These are phyloP conservation scores for Aquilaria malaccensis DNA, from an alignment of 345 rosid genomes.

Conservation along the genomic window DNA sequence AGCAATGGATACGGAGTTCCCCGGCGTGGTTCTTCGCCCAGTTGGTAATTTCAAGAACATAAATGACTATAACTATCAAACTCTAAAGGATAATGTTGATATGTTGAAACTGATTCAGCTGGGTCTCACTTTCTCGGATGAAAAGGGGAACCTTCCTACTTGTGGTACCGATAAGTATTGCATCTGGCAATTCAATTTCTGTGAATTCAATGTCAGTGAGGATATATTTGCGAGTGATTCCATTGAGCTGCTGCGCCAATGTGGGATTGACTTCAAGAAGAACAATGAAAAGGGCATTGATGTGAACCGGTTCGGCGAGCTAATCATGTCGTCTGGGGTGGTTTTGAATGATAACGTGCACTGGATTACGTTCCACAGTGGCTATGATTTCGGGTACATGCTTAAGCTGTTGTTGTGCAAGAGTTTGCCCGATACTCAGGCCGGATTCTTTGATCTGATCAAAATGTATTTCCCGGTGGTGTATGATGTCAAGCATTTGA, in stretches of 20 bases:
- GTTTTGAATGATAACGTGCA: slow-evolving; percentile 59
- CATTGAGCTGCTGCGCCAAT: slow-evolving; percentile 63
- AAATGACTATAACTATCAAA: slow-evolving; percentile 67
- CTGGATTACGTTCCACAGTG: slow-evolving; percentile 88
- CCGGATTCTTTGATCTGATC: slow-evolving; percentile 60
- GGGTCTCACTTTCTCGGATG: slow-evolving; percentile 76
- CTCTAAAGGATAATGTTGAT: slow-evolving; percentile 77
- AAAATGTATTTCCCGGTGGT: slow-evolving; percentile 59
- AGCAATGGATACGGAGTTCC: slow-evolving; percentile 95
- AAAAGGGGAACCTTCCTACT: slow-evolving; percentile 68
- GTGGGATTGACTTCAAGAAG: slow-evolving; percentile 81
- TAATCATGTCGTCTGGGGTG: slow-evolving; percentile 79
- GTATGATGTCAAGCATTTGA: slow-evolving; percentile 83
- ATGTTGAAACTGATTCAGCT: slow-evolving; percentile 79
- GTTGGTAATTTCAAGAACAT: slow-evolving; percentile 72
- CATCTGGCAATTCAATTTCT: slow-evolving; percentile 90
- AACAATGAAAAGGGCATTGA: slow-evolving; percentile 73
- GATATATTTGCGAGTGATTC: slow-evolving; percentile 83
- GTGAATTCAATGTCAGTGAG: slow-evolving; percentile 64
- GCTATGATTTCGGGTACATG: slow-evolving; percentile 84
- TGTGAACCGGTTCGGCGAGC: slow-evolving; percentile 73
- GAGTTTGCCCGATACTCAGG: slow-evolving; percentile 49
- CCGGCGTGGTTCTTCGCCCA: slow-evolving; percentile 79
- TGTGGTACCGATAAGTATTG: slow-evolving; percentile 67
- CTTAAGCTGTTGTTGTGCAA: slow-evolving; percentile 68